A percentile compares a stretch with the other conserved stretches of the same genome.
Evolutionary conservation across 306 rosid genomes (phyloP).

Genomic region (Trifolium repens): DNA sequence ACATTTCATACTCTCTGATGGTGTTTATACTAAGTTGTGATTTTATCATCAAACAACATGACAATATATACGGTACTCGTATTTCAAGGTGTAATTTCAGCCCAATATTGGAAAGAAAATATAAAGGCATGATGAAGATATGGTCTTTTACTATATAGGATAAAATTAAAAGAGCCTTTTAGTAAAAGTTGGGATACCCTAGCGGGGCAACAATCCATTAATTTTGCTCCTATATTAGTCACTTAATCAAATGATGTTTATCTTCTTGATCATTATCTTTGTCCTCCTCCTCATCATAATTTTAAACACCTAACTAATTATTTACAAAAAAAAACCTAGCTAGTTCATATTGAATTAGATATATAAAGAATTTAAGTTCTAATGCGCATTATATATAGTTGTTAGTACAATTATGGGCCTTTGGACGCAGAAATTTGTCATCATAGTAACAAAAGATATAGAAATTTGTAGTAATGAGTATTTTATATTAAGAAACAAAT

Average conservation of each 20-base stretch:
- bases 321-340: no score
- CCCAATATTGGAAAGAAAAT: constrained; percentile 22
- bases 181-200: constrained; percentile 35
- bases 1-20: no score
- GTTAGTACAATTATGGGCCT: not conserved
- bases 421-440: not conserved
- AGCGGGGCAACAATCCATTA: not conserved
- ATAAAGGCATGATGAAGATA: constrained; percentile 1
- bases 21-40: no score
- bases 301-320: constrained; percentile 15
- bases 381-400: constrained; percentile 9
- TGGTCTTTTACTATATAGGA: constrained; percentile 15
- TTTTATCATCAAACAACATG: not conserved
- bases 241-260: constrained; percentile 30
- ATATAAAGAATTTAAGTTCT: constrained; percentile 23
- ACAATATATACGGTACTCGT: not conserved
- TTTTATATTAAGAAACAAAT: not conserved
- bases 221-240: constrained; percentile 9
- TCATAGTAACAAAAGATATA: not conserved
- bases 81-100: no score
- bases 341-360: not conserved
- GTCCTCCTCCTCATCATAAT: constrained; percentile 25
- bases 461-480: no score
- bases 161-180: constrained; percentile 36
- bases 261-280: constrained; percentile 25